Conservation (phyloP, 352 stramenopile genomes). For the Proteromonas lacertae region DNA sequence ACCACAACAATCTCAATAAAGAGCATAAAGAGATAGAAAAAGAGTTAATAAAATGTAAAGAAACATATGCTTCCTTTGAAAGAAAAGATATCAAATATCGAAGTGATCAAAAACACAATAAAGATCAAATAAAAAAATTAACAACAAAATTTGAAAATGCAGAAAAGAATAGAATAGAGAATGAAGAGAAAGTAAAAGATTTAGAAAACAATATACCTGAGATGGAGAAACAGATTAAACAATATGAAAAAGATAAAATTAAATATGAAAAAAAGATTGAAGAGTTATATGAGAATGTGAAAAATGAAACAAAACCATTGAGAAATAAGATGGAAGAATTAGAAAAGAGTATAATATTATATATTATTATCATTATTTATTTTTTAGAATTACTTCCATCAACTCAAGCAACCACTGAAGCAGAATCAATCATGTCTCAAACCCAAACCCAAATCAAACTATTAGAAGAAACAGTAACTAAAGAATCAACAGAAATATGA, state of each 20-base stretch:
- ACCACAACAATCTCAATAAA: neutral
- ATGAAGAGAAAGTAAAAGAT: constrained; percentile 29
- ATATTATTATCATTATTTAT: neutral
- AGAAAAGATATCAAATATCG: constrained; percentile 79
- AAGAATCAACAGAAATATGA: too few relatives aligned
- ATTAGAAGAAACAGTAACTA: too few relatives aligned
- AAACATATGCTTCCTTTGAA: constrained; percentile 71
- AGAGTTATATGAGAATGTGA: constrained; percentile 25
- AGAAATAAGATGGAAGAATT: constrained; percentile 26
- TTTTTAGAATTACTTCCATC: neutral
- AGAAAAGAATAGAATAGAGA: constrained; percentile 46
- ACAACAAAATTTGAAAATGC: constrained; percentile 46
- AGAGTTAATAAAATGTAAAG: neutral
- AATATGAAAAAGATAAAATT: constrained; percentile 8
- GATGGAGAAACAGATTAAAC: too few relatives aligned
- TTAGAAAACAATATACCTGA: too few relatives aligned
- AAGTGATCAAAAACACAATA: constrained; percentile 80
- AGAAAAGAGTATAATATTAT: constrained; percentile 12
- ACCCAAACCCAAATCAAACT: neutral
- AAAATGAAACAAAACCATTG: constrained; percentile 26
- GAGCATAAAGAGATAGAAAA: neutral
- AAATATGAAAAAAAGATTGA: constrained; percentile 44
- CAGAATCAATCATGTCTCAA: too few relatives aligned
- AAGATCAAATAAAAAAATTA: constrained; percentile 55
- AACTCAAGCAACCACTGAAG: too few relatives aligned